Conservation (phyloP, 805 yeast genomes). For the Suhomyces pyralidae region DNA sequence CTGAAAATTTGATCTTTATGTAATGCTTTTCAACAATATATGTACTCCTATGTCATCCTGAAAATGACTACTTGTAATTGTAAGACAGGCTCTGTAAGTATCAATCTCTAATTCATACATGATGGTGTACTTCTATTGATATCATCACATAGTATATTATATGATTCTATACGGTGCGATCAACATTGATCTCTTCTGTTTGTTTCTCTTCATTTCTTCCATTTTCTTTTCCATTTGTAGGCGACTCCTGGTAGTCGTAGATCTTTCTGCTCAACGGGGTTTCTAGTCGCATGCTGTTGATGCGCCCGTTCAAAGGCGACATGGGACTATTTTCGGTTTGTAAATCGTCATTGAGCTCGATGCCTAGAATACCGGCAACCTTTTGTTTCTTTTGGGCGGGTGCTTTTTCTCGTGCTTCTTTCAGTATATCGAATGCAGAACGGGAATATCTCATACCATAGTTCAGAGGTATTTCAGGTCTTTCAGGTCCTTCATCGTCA, state of each 20-base stretch:
- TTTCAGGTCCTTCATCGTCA: not conserved
- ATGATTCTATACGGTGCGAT: not conserved
- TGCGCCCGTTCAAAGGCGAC: conserved; percentile 20
- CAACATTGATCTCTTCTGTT: not conserved
- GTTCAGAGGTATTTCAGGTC: too few relatives aligned
- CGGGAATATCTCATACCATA: conserved; percentile 11
- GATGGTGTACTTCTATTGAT: too few relatives aligned
- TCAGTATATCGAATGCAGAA: conserved; percentile 18
- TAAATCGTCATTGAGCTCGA: conserved; percentile 13
- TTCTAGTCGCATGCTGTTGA: conserved; percentile 17
- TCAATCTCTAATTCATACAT: too few relatives aligned
- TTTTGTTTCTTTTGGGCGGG: conserved; percentile 13
- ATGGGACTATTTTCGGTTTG: conserved; percentile 1
- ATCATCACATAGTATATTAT: too few relatives aligned
- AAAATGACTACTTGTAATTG: too few relatives aligned
- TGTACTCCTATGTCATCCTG: too few relatives aligned
- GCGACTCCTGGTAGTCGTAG: not conserved
- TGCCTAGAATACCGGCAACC: conserved; percentile 22
- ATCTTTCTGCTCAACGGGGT: conserved; percentile 9
- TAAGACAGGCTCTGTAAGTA: too few relatives aligned
- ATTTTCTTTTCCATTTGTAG: conserved; percentile 12
- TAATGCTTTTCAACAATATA: too few relatives aligned
- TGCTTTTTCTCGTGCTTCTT: not conserved
- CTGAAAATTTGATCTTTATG: too few relatives aligned
- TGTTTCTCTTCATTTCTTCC: not conserved